Evolutionary conservation across 2,329 filamentous ascomycete genomes (phyloP).

Genomic region (Monosporascus sp.): DNA sequence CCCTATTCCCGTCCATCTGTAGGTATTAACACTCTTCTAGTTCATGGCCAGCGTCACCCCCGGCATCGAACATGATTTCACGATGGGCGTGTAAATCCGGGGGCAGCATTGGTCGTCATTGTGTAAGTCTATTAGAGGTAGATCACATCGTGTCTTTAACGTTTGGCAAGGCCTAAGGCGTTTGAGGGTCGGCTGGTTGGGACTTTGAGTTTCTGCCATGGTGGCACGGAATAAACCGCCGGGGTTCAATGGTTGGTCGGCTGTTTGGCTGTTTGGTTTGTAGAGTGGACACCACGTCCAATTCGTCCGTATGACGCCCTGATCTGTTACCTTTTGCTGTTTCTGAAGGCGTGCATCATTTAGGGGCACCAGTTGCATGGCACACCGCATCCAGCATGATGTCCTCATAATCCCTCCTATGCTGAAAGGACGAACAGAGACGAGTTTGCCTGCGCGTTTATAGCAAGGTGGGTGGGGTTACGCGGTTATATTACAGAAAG

Average conservation of each 20-base stretch:
- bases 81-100: slow-evolving; percentile 72
- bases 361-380: too few relatives aligned
- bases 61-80: slow-evolving; percentile 96
- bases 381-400: too few relatives aligned
- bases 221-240: background rate
- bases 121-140: slow-evolving; percentile 5
- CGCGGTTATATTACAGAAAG: background rate
- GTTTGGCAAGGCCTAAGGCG: background rate
- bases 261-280: background rate
- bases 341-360: too few relatives aligned
- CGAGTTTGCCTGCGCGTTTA: too few relatives aligned
- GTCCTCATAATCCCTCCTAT: background rate
- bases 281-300: slow-evolving; percentile 9
- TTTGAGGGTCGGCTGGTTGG: background rate
- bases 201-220: background rate
- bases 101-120: slow-evolving; percentile 1
- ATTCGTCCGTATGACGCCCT: background rate
- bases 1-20: background rate
- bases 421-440: background rate
- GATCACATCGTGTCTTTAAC: slow-evolving; percentile 7
- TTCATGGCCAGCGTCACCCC: slow-evolving; percentile 89
- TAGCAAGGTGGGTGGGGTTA: background rate
- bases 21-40: slow-evolving; percentile 31
- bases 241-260: background rate
- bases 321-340: background rate